Evolutionary conservation across 768 basidiomycete genomes (phyloP).

Genomic region (button mushroom (Agaricus bisporus)): DNA sequence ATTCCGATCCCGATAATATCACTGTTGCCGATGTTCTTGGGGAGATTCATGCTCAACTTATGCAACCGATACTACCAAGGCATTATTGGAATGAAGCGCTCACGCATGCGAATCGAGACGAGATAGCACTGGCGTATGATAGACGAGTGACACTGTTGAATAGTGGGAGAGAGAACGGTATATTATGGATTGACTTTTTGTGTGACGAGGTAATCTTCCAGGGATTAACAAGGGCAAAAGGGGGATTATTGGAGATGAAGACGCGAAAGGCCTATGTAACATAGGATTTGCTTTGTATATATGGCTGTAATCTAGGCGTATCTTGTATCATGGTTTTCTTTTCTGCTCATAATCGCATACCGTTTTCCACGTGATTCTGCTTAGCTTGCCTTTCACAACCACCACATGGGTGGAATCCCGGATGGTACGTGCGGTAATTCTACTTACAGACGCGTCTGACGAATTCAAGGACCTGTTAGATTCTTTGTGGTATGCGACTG

Average conservation of each 20-base stretch:
- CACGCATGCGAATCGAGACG: constrained; percentile 9
- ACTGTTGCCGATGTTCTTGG: constrained; percentile 12
- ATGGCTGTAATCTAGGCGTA: background rate
- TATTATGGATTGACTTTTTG: constrained; percentile 57
- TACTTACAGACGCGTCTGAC: background rate
- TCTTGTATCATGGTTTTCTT: background rate
- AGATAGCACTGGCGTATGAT: constrained; percentile 11
- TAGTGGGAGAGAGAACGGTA: constrained; percentile 34
- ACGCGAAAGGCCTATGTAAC: constrained; percentile 21
- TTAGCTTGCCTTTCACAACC: too few species aligned
- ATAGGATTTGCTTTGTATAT: background rate
- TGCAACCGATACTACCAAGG: constrained; percentile 6
- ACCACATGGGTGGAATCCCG: background rate
- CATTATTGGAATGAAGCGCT: constrained; percentile 14
- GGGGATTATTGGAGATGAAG: constrained; percentile 64
- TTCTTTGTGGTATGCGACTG: background rate
- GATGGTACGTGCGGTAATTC: background rate
- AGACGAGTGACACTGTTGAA: constrained; percentile 25
- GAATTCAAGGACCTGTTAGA: background rate
- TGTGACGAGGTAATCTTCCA: constrained; percentile 44
- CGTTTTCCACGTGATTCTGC: too few species aligned
- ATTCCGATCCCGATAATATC: constrained; percentile 7
- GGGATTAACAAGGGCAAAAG: constrained; percentile 45
- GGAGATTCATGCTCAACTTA: constrained; percentile 1
- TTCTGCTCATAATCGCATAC: too few species aligned